Conservation (phyloP, 805 yeast species). For the Peterozyma xylosa region DNA sequence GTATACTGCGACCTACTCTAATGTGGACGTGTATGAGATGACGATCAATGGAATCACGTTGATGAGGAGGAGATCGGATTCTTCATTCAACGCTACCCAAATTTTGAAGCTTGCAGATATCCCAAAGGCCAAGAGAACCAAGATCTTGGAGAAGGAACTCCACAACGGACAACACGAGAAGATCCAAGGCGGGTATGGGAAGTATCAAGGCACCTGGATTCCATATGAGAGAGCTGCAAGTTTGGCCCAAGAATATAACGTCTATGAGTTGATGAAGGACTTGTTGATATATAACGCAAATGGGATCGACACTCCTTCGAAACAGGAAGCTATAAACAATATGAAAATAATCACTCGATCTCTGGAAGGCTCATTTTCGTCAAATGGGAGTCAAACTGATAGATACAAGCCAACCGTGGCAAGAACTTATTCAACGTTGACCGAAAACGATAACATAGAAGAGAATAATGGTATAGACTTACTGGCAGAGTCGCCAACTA, state of each 20-base stretch:
- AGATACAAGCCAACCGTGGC: not conserved
- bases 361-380: not conserved
- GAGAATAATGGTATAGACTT: constrained; percentile 6
- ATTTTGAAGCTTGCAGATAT: constrained; percentile 88
- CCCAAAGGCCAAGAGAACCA: constrained; percentile 90
- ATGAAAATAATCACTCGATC: constrained; percentile 1
- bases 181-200: constrained; percentile 95
- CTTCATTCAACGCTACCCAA: constrained; percentile 93
- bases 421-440: constrained; percentile 18
- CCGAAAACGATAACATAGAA: constrained; percentile 23
- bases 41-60: constrained; percentile 61
- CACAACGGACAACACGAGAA: constrained; percentile 86
- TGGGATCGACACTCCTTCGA: constrained; percentile 35
- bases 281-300: constrained; percentile 36
- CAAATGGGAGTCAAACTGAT: not conserved
- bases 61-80: constrained; percentile 70
- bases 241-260: constrained; percentile 55
- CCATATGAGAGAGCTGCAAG: constrained; percentile 70
- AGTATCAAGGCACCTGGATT: constrained; percentile 96
- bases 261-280: constrained; percentile 43
- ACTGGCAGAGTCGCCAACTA: constrained; percentile 27
- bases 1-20: constrained; percentile 72
- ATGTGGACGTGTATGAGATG: constrained; percentile 80
- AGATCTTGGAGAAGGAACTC: constrained; percentile 89
- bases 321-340: constrained; percentile 12